These are phyloP conservation scores for Diplodia corticola DNA, from an alignment of 2,329 filamentous ascomycete species.

Conservation along the genomic window DNA sequence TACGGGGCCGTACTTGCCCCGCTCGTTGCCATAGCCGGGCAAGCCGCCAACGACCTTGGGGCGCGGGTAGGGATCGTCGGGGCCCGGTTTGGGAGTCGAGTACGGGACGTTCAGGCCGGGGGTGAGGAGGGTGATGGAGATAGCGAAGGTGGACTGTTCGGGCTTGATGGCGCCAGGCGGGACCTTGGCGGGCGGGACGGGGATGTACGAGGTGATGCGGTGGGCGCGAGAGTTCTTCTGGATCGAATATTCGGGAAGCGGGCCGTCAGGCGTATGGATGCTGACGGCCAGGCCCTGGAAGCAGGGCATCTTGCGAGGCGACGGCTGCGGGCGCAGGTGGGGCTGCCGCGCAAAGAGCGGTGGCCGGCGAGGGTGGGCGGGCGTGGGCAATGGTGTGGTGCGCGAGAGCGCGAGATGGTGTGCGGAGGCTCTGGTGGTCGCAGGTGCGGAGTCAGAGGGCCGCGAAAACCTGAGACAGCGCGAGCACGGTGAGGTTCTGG, in stretches of 20 bases:
- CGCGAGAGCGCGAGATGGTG: background rate
- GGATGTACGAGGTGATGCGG: conserved; percentile 95
- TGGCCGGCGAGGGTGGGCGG: conserved; percentile 6
- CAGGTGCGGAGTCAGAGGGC: background rate
- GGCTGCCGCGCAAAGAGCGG: conserved; percentile 22
- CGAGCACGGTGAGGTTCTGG: conserved; percentile 15
- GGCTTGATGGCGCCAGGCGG: conserved; percentile 68
- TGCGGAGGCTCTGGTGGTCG: background rate
- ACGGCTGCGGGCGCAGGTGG: background rate
- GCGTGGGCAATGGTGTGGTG: background rate
- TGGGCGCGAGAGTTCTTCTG: conserved; percentile 90
- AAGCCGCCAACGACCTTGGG: conserved; percentile 78
- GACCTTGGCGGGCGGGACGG: conserved; percentile 84
- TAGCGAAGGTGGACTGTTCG: conserved; percentile 94
- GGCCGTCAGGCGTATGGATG: conserved; percentile 80
- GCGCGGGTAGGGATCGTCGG: conserved; percentile 75
- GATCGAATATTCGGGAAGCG: conserved; percentile 88
- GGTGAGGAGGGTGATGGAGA: conserved; percentile 93
- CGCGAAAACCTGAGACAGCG: conserved; percentile 16
- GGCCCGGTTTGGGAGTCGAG: conserved; percentile 78
- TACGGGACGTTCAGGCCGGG: conserved; percentile 88
- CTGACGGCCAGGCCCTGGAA: conserved; percentile 99
- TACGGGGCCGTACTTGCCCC: conserved; percentile 56
- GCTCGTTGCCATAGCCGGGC: conserved; percentile 54
- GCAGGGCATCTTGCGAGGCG: conserved; percentile 69